Conservation (phyloP, 768 basidiomycete genomes). For the Ramaria rubella region DNA sequence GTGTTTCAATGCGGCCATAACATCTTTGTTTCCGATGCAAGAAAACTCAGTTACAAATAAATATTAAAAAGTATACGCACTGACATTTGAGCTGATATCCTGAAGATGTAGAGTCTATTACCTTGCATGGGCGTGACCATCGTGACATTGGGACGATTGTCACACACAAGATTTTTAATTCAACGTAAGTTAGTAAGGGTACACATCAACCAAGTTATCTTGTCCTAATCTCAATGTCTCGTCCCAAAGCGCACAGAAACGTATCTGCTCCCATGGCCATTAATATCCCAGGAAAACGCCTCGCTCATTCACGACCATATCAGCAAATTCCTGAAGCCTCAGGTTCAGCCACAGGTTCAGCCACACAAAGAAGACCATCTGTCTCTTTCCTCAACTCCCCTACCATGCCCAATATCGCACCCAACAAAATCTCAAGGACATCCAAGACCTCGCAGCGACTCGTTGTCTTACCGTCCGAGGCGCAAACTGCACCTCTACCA, state of each 20-base stretch:
- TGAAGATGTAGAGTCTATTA: too few species aligned
- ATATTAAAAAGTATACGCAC: too few species aligned
- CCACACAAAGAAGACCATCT: slow-evolving; percentile 24
- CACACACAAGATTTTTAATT: neutral
- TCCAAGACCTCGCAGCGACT: slow-evolving; percentile 91
- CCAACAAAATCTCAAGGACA: slow-evolving; percentile 40
- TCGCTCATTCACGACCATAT: neutral
- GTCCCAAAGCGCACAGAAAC: neutral
- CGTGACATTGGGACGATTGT: neutral
- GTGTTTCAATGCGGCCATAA: too few species aligned
- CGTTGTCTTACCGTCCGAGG: slow-evolving; percentile 82
- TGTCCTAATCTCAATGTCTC: slow-evolving; percentile 1
- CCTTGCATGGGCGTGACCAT: neutral
- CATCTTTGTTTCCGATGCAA: too few species aligned
- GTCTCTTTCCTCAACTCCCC: slow-evolving; percentile 24
- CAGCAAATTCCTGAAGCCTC: neutral
- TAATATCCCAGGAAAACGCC: slow-evolving; percentile 3
- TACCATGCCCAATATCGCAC: slow-evolving; percentile 18
- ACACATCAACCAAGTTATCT: neutral
- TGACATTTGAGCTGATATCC: too few species aligned
- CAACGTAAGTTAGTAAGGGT: neutral
- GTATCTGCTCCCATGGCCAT: neutral
- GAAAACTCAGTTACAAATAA: too few species aligned
- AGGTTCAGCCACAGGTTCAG: neutral
- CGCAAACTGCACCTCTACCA: slow-evolving; percentile 72